Base-by-base conservation (phyloP, 2,329 filamentous ascomycete genomes). In the Coniella vitis region DNA sequence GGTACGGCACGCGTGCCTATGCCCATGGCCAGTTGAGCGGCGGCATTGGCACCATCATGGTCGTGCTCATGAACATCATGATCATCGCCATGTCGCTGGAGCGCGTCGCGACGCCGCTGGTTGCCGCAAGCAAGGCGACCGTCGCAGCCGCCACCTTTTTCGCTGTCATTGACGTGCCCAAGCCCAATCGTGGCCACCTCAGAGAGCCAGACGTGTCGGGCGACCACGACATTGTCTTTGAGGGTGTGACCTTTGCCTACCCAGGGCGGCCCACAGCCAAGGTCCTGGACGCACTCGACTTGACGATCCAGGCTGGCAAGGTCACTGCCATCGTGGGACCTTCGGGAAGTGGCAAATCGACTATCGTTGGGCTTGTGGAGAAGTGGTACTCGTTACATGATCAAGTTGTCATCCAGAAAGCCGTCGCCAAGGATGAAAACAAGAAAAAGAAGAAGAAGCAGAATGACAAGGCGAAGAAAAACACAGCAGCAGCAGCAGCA, bases 271-370 rank as follows among this genome's bases (percentile, higher is more conserved):
- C 81, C 0, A 74, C 82, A 50, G 75, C 83, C 52, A 79, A 79
- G 57, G 78, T 87, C 0, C 64, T 87, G 1, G 74, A 85, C 55
- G 66, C 72, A 3, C 62, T 87, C 3, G 72, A 75, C 56, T 64
- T 87, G 8, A 68, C 63, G 0, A 77, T 88, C 48, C 70, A 77
- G 51, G 72, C 77, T 7, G 82, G 83, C 17, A 84, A 86, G 58
- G 75, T 83, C 2, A 87, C 84, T 1, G 86, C 86, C 2, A 83
- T 90, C 16, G 85, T 90, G 17, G 86, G 86, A 0, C 78, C 83
- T 0, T 86, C 82, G 2, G 86, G 86, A 0, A 82, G 77, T 4
- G 86, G 86, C 0, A 90, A 90, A 62, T 86, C 81, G 44, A 90
- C 86, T 0, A 79, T 89, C 21, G 78, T 88, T 1, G 83, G 81